phyloP scores from a whole-genome alignment of 768 basidiomycete genomes.

The Podaxis pistillaris region DNA sequence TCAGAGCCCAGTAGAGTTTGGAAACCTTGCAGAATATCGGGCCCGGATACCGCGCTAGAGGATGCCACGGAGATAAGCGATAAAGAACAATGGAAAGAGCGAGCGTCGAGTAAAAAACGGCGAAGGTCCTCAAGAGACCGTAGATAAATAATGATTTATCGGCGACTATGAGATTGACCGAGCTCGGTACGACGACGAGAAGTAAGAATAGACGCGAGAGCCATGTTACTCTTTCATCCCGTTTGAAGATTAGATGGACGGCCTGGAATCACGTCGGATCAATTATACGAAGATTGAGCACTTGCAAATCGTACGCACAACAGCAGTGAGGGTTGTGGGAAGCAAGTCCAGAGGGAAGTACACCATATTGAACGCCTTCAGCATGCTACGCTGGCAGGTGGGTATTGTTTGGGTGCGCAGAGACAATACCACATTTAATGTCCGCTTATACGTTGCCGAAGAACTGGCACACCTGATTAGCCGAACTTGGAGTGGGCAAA shows the following conservation, averaged over 20 bases:
- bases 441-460: no score
- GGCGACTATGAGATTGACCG: background rate
- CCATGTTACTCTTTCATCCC: background rate
- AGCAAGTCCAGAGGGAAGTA: background rate
- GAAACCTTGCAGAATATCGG: constrained; percentile 28
- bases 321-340: background rate
- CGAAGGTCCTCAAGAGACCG: background rate
- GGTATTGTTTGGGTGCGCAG: background rate
- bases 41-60: constrained; percentile 36
- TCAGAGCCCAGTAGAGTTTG: constrained; percentile 20
- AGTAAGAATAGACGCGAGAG: background rate
- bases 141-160: background rate
- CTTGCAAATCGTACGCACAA: background rate
- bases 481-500: no score
- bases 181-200: background rate
- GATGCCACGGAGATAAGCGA: constrained; percentile 37
- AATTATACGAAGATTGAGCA: background rate
- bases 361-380: background rate
- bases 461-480: no score
- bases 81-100: constrained; percentile 28
- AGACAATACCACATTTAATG: background rate
- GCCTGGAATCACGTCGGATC: background rate
- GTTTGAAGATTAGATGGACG: background rate
- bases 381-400: background rate
- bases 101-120: background rate